A percentile compares a stretch with the other conserved stretches of the same genome.
Conservation (phyloP, 192 early-diverging fungal genomes). For the Gaertneriomyces semiglobifer region DNA sequence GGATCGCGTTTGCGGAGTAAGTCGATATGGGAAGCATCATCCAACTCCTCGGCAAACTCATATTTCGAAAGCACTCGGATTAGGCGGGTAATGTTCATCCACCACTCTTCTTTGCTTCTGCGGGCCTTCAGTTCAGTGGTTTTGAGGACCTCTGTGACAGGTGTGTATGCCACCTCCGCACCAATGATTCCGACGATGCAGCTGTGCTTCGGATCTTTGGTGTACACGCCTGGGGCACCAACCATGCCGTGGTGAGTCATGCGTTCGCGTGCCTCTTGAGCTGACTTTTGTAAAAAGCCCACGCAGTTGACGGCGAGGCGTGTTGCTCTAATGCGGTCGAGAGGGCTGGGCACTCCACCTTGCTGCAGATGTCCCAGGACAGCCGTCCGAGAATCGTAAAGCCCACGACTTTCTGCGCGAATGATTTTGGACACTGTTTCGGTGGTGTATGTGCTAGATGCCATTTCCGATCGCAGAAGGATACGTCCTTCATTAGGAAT, state of each 20-base stretch:
- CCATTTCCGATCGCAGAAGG: conserved; percentile 64
- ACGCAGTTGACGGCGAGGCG: conserved; percentile 76
- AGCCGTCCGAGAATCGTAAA: conserved; percentile 87
- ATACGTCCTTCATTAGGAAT: conserved; percentile 74
- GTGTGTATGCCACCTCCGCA: conserved; percentile 67
- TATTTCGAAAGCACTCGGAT: conserved; percentile 49
- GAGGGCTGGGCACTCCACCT: conserved; percentile 86
- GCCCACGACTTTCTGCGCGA: conserved; percentile 77
- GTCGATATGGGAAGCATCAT: conserved; percentile 13
- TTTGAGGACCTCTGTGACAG: conserved; percentile 59
- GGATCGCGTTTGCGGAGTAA: conserved; percentile 26
- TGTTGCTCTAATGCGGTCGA: conserved; percentile 93
- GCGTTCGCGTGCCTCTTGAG: conserved; percentile 45
- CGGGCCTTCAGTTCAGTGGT: conserved; percentile 82
- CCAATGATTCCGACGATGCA: conserved; percentile 81
- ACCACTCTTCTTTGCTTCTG: conserved; percentile 73
- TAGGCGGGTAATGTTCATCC: conserved; percentile 43
- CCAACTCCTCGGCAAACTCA: conserved; percentile 38
- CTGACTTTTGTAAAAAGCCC: conserved; percentile 75
- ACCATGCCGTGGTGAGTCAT: conserved; percentile 23
- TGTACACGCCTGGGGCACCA: conserved; percentile 36
- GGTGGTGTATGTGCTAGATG: conserved; percentile 82
- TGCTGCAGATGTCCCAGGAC: conserved; percentile 95
- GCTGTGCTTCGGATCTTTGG: conserved; percentile 54
- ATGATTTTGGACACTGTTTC: conserved; percentile 82